Evolutionary conservation across 1,284 basidiomycete genomes (phyloP), one percentile per base, ranked within the genome.

Genomic region (Fereydounia khargensis): DNA sequence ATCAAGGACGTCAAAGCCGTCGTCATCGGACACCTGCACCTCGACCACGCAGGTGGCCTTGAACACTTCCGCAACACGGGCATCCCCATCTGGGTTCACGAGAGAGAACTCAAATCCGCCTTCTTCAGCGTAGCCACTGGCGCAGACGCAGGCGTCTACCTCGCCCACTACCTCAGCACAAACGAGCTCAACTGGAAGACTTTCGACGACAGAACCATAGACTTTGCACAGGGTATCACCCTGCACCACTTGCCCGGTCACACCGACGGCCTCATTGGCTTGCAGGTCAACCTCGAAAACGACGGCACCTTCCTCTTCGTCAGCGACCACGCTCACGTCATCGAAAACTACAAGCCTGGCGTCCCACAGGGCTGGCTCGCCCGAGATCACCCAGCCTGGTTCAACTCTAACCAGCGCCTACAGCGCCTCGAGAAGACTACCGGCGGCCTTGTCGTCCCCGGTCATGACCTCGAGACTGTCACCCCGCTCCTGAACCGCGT

Each of bases 221-320:
- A 71, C 17, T 60, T 71, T 28, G 57, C 57, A 18, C 68, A 58
- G 24, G 69, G 70, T n/a, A 49, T 73, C 40, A 60, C 62, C 3
- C 42, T 73, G 0, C 69, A 71, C 42, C 68, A 70, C 31, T 51
- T 69, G 1, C 71, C 71, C 10, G 71, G 71, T 11, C 71, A 74
- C 39, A 69, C 70, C 3, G 65, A 60, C 8, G 71, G 71, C 17
- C 35, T 74, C n/a, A 49, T 66, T 36, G 68, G 58, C 5, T 25
- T 74, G 35, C 70, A 70, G 50, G 23, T 72, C 35, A 68, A 72
- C 39, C 24, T 69, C 16, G 53, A 56, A 9, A 56, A 67, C 7
- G 48, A 56, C 11, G 67, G 65, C n/a, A 69, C 62, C 4, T 65
- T 58, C 40, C 24, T 69, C 22, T 65, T 68, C 33, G 36, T 66